phyloP scores from a whole-genome alignment of 2,329 filamentous ascomycete species.

The Trichophyton rubrum region DNA sequence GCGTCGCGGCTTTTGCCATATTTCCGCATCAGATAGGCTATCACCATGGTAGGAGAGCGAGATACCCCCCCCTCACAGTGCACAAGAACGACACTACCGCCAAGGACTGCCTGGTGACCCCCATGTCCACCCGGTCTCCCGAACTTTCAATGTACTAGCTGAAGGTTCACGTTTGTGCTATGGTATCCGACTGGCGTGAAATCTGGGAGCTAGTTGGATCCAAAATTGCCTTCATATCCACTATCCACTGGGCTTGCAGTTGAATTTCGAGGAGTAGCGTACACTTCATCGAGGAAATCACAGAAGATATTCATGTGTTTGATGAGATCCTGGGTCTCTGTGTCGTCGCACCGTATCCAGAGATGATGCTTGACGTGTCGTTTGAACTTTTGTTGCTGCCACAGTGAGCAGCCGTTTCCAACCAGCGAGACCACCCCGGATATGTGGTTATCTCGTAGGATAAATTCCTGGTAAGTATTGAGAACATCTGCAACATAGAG shows the following conservation, averaged over 20 bases:
- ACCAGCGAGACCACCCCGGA: background rate
- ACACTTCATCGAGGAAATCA: constrained; percentile 19
- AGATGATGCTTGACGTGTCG: constrained; percentile 18
- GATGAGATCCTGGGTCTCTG: constrained; percentile 21
- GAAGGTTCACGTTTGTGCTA: background rate
- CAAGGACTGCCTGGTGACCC: background rate
- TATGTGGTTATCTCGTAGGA: background rate
- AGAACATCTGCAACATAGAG: background rate
- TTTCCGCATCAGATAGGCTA: constrained; percentile 22
- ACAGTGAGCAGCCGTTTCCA: background rate
- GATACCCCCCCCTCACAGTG: constrained; percentile 22
- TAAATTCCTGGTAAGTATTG: background rate
- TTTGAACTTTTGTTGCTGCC: constrained; percentile 6
- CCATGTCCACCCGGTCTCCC: background rate
- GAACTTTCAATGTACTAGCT: background rate
- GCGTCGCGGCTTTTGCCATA: constrained; percentile 13
- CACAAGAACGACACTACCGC: constrained; percentile 16
- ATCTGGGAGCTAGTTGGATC: background rate
- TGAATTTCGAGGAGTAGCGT: constrained; percentile 4
- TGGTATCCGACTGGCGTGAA: background rate
- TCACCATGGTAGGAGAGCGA: constrained; percentile 19
- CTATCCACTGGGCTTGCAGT: background rate
- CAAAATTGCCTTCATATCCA: background rate
- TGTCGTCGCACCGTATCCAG: constrained; percentile 21
- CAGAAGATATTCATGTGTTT: constrained; percentile 17